These are phyloP conservation scores for Corchorus capsularis DNA, from an alignment of 345 rosid species.

Conservation along the genomic window DNA sequence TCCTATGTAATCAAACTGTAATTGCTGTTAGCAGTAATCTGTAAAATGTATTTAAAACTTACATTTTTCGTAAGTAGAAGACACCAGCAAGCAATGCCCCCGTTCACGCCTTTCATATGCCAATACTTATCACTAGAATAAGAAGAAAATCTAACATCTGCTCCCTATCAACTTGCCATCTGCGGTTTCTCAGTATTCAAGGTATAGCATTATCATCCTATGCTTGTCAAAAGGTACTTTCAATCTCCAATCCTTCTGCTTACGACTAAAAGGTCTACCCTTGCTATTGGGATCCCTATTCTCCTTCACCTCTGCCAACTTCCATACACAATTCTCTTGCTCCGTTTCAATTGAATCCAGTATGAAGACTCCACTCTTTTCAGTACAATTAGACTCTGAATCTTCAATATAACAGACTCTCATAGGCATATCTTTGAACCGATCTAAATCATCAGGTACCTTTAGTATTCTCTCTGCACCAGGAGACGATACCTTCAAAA, in stretches of 20 bases:
- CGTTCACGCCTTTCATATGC: neutral
- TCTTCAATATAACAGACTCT: constrained; percentile 61
- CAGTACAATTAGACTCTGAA: constrained; percentile 34
- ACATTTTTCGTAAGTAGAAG: neutral
- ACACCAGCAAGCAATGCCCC: neutral
- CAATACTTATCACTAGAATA: neutral
- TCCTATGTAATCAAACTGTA: neutral
- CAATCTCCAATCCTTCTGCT: constrained; percentile 76
- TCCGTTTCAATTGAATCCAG: constrained; percentile 64
- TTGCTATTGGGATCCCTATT: constrained; percentile 76
- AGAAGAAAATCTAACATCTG: neutral
- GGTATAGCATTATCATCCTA: constrained; percentile 57
- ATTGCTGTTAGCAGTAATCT: neutral
- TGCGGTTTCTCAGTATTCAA: constrained; percentile 42
- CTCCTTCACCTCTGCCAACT: constrained; percentile 80
- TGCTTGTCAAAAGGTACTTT: constrained; percentile 54
- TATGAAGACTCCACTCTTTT: constrained; percentile 58
- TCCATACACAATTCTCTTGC: constrained; percentile 70
- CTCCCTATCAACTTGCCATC: neutral
- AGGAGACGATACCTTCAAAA: constrained; percentile 78
- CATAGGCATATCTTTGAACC: constrained; percentile 75
- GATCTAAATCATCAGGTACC: constrained; percentile 71
- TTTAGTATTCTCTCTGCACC: constrained; percentile 83
- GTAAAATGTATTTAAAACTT: neutral
- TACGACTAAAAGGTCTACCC: constrained; percentile 79